phyloP scores from a whole-genome alignment of 768 basidiomycete genomes.

The Suillus placidus region DNA sequence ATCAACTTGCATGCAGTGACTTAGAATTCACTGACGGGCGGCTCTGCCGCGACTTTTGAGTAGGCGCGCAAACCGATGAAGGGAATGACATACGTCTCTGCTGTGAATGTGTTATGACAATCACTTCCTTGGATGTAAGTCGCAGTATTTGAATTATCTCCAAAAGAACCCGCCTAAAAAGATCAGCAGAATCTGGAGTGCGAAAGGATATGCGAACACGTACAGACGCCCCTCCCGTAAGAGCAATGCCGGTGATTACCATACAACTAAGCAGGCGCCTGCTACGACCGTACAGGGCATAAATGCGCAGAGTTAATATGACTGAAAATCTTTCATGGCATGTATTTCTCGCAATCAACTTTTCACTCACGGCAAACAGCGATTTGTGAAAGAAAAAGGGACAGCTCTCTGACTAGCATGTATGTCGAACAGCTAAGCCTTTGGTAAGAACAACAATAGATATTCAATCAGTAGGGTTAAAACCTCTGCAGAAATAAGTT shows the following conservation, averaged over 20 bases:
- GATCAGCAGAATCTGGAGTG: not conserved
- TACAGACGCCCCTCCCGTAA: slow-evolving; percentile 41
- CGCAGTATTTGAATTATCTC: slow-evolving; percentile 36
- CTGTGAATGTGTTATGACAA: slow-evolving; percentile 30
- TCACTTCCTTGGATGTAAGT: not conserved
- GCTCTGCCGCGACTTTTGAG: not conserved
- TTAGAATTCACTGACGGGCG: not conserved
- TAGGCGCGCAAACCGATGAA: not conserved
- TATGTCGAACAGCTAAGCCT: slow-evolving; percentile 42
- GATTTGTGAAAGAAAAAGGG: slow-evolving; percentile 48
- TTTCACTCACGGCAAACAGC: slow-evolving; percentile 46
- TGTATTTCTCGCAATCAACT: not conserved
- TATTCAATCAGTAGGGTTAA: not conserved
- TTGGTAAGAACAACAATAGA: not conserved
- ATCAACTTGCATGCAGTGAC: not conserved
- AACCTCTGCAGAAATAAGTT: slow-evolving; percentile 12
- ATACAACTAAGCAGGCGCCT: slow-evolving; percentile 40
- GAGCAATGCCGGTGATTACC: slow-evolving; percentile 33
- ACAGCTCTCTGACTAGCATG: slow-evolving; percentile 41
- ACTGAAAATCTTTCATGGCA: slow-evolving; percentile 27
- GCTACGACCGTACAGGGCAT: slow-evolving; percentile 50
- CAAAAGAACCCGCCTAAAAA: slow-evolving; percentile 47
- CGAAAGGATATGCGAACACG: slow-evolving; percentile 20
- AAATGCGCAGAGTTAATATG: slow-evolving; percentile 49
- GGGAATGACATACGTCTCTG: slow-evolving; percentile 1